Conservation (phyloP, 2,329 filamentous ascomycete genomes). For the Trichoderma asperellum region DNA sequence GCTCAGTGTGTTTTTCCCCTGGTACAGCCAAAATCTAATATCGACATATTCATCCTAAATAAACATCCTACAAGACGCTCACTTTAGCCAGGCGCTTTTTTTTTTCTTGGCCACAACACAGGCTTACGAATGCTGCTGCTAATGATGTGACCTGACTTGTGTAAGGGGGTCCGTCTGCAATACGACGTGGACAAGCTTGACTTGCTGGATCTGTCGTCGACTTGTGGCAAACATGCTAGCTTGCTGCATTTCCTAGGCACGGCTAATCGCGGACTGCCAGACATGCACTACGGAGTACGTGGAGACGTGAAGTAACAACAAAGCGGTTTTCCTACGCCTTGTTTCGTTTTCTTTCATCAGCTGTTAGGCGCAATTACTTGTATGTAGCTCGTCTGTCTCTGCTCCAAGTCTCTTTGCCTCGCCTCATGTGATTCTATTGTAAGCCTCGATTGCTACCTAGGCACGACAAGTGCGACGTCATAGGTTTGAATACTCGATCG, state of each 20-base stretch:
- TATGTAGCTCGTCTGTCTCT: not conserved
- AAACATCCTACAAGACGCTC: not conserved
- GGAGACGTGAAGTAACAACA: not conserved
- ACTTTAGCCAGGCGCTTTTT: not conserved
- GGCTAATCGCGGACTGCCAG: not conserved
- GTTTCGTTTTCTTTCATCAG: not conserved
- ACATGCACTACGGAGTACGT: not conserved
- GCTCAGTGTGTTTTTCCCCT: not conserved
- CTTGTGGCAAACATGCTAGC: not conserved
- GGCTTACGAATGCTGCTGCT: not conserved
- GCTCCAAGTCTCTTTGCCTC: not conserved
- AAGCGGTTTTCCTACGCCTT: not conserved
- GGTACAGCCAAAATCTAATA: not conserved
- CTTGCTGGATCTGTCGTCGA: conserved; percentile 15
- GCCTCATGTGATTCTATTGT: not conserved
- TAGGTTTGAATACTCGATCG: not conserved
- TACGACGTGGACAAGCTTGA: conserved; percentile 16
- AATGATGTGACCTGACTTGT: conserved; percentile 6
- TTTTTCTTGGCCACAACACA: not conserved
- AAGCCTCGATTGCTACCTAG: not conserved
- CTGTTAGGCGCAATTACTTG: not conserved
- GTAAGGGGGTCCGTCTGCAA: conserved; percentile 7
- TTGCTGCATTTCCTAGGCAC: not conserved
- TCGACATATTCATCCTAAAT: not conserved
- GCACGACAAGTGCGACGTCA: not conserved